Evolutionary conservation across 2,329 filamentous ascomycete species (phyloP).

Genomic region (Penicillium sp.): DNA sequence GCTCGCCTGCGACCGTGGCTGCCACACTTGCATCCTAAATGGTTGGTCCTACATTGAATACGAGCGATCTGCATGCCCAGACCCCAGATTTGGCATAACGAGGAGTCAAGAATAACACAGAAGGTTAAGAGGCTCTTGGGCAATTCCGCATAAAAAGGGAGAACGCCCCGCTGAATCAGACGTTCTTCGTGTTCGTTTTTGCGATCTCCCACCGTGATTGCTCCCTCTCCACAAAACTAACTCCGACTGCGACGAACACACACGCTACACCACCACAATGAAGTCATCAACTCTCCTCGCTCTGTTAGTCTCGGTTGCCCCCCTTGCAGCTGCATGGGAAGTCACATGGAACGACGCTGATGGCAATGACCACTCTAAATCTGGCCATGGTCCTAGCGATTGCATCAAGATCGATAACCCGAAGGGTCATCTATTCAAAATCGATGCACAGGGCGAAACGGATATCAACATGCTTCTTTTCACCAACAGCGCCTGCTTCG

Average conservation of each 20-base stretch:
- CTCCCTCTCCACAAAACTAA: background rate
- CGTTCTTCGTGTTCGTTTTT: background rate
- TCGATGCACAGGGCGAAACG: conserved; percentile 20
- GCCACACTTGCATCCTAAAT: background rate
- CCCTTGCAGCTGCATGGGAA: conserved; percentile 16
- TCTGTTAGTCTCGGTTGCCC: conserved; percentile 11
- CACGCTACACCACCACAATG: conserved; percentile 8
- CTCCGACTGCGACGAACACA: background rate
- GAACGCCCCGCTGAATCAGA: background rate
- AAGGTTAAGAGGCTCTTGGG: background rate
- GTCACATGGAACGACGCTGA: conserved; percentile 18
- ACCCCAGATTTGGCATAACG: conserved; percentile 12
- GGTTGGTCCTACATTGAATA: conserved; percentile 13
- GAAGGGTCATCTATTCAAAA: conserved; percentile 20
- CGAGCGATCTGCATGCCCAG: conserved; percentile 18
- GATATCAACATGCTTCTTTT: conserved; percentile 24
- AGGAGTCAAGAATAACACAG: conserved; percentile 1
- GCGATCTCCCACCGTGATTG: background rate
- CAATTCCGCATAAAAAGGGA: background rate
- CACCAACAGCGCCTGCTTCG: conserved; percentile 15
- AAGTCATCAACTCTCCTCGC: conserved; percentile 19
- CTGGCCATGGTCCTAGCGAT: conserved; percentile 18
- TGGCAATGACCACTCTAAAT: conserved; percentile 12
- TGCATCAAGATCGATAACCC: conserved; percentile 22
- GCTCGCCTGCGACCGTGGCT: conserved; percentile 3